Base-by-base conservation (phyloP, 1,284 basidiomycete species). In the Gymnopus androsaceus region DNA sequence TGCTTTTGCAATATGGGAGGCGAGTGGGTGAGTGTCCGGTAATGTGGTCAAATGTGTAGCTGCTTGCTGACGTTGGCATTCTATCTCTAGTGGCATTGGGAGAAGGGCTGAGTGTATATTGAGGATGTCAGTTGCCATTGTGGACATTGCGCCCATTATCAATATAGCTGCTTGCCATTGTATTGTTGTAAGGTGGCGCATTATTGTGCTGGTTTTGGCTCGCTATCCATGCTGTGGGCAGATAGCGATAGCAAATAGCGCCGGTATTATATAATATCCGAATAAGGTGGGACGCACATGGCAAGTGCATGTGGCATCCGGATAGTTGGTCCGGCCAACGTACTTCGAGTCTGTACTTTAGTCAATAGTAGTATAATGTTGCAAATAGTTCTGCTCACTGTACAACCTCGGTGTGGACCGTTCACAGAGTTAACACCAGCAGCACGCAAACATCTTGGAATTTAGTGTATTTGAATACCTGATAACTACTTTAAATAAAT, bases 401-500 rank as follows among this genome's bases (percentile, higher is more conserved):
- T n/a, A n/a, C n/a, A n/a, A n/a, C n/a, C n/a, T n/a, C n/a, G n/a
- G n/a, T n/a, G n/a, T n/a, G n/a, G n/a, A n/a, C n/a, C n/a, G n/a
- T n/a, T n/a, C n/a, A n/a, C n/a, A n/a, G n/a, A n/a, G n/a, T n/a
- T n/a, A n/a, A n/a, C n/a, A n/a, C n/a, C n/a, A n/a, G n/a, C n/a
- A n/a, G n/a, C n/a, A n/a, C n/a, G n/a, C n/a, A n/a, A n/a, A n/a
- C n/a, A n/a, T n/a, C n/a, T n/a, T n/a, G n/a, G n/a, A n/a, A n/a
- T n/a, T n/a, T n/a, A n/a, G n/a, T n/a, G n/a, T n/a, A n/a, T n/a
- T n/a, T n/a, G n/a, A n/a, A n/a, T n/a, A n/a, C n/a, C n/a, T n/a
- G n/a, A n/a, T n/a, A n/a, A n/a, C 63, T 1, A 65, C 30, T 21
- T 67, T 65, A 0, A 59, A 40, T 3, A 36, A 67, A 12, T 62